phyloP scores from a whole-genome alignment of 768 basidiomycete species.

The Pleurotus sapidus region DNA sequence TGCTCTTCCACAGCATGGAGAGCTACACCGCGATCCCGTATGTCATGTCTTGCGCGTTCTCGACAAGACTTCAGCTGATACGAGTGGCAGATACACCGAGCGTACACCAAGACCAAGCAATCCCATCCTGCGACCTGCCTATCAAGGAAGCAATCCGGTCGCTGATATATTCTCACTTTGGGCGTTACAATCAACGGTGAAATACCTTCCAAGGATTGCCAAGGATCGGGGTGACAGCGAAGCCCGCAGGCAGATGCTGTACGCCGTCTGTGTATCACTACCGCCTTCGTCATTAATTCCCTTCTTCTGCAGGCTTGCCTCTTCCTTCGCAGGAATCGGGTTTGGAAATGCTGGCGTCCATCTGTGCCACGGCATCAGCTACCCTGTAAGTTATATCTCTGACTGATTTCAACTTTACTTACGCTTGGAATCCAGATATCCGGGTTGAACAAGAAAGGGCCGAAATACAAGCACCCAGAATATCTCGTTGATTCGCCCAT shows the following conservation, averaged over 20 bases:
- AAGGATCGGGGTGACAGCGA: conserved; percentile 77
- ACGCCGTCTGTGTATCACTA: conserved; percentile 18
- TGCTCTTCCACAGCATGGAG: conserved; percentile 94
- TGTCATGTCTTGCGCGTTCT: conserved; percentile 19
- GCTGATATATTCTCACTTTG: conserved; percentile 95
- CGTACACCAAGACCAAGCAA: conserved; percentile 87
- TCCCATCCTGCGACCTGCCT: conserved; percentile 87
- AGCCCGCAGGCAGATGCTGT: conserved; percentile 92
- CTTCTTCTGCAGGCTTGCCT: conserved; percentile 59
- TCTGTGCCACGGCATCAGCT: conserved; percentile 87
- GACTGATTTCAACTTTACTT: neutral
- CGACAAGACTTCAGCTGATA: neutral
- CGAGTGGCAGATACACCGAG: conserved; percentile 68
- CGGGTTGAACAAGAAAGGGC: conserved; percentile 91
- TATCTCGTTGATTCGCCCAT: conserved; percentile 86
- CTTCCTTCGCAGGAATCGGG: conserved; percentile 94
- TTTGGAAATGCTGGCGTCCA: conserved; percentile 95
- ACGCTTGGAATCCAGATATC: conserved; percentile 58
- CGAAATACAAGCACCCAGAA: conserved; percentile 88
- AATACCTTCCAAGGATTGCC: conserved; percentile 84
- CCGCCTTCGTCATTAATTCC: conserved; percentile 1
- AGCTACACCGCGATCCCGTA: conserved; percentile 93
- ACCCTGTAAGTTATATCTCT: conserved; percentile 53
- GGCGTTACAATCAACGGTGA: conserved; percentile 87
- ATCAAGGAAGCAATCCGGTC: conserved; percentile 92